A percentile compares a stretch with the other conserved stretches of the same genome.
phyloP scores from a whole-genome alignment of 2,329 filamentous ascomycete species.

The Arthrobotrys entomopaga region DNA sequence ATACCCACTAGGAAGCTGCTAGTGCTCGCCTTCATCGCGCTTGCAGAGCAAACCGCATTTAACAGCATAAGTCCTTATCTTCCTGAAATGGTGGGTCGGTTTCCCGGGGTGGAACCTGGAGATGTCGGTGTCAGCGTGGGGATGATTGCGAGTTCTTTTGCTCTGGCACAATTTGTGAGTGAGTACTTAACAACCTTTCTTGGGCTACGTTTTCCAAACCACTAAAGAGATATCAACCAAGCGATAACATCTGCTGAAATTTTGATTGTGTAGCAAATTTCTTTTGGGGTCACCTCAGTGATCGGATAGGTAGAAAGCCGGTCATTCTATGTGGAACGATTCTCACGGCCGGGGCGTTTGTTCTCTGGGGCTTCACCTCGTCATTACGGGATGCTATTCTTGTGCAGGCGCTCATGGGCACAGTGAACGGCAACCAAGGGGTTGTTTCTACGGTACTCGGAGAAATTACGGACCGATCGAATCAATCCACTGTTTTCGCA shows the following conservation, averaged over 20 bases:
- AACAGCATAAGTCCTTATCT: conserved; percentile 97
- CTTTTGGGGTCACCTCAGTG: conserved; percentile 86
- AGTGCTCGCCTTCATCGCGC: conserved; percentile 84
- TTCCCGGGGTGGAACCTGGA: conserved; percentile 77
- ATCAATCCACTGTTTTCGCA: conserved; percentile 91
- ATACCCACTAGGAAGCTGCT: conserved; percentile 84
- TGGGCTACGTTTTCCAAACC: background rate
- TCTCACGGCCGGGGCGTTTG: conserved; percentile 82
- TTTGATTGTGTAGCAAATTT: conserved; percentile 71
- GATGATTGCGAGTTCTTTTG: conserved; percentile 88
- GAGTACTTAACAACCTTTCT: conserved; percentile 18
- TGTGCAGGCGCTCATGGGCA: conserved; percentile 88
- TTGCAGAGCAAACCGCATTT: conserved; percentile 93
- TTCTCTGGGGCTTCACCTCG: conserved; percentile 85
- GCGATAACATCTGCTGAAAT: background rate
- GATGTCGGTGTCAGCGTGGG: conserved; percentile 89
- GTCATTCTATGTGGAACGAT: conserved; percentile 83
- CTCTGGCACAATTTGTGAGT: conserved; percentile 85
- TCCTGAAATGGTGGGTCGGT: conserved; percentile 87
- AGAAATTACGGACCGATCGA: conserved; percentile 92
- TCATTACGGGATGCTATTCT: conserved; percentile 84
- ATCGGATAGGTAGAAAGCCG: conserved; percentile 81
- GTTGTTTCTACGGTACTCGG: conserved; percentile 93
- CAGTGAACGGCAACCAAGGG: conserved; percentile 85
- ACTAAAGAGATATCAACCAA: background rate